phyloP scores from a whole-genome alignment of 768 basidiomycete species.

The Mycena indigotica region DNA sequence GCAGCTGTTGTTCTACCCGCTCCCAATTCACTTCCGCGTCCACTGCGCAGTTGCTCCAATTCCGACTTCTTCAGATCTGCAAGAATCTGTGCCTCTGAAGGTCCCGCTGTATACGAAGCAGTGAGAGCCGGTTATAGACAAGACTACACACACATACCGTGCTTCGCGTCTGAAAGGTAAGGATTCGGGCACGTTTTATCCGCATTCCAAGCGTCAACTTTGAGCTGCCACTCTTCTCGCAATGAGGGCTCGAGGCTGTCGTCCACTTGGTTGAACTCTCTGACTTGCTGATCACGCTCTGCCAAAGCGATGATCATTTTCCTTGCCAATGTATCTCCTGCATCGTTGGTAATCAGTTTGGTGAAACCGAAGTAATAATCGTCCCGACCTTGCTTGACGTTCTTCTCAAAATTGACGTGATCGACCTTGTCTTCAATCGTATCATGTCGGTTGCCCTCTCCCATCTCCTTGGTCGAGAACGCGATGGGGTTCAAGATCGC shows the following conservation, averaged over 20 bases:
- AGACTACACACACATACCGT: background rate
- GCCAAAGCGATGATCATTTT: conserved; percentile 2
- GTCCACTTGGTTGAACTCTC: conserved; percentile 4
- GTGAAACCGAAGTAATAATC: background rate
- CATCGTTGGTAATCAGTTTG: background rate
- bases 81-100: background rate
- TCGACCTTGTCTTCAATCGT: conserved; percentile 28
- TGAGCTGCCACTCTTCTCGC: conserved; percentile 1
- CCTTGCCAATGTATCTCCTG: background rate
- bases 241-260: background rate
- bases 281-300: conserved; percentile 1
- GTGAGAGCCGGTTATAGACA: no score
- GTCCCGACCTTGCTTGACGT: background rate
- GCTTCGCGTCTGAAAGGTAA: background rate
- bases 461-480: conserved; percentile 27
- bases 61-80: background rate
- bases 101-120: background rate
- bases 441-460: conserved; percentile 24
- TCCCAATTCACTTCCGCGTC: background rate
- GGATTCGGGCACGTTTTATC: conserved; percentile 1
- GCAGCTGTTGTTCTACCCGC: background rate
- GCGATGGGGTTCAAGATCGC: conserved; percentile 24
- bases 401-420: no score
- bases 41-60: background rate
- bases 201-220: no score